Conservation (phyloP, 345 rosid species). For the Draba incana region DNA sequence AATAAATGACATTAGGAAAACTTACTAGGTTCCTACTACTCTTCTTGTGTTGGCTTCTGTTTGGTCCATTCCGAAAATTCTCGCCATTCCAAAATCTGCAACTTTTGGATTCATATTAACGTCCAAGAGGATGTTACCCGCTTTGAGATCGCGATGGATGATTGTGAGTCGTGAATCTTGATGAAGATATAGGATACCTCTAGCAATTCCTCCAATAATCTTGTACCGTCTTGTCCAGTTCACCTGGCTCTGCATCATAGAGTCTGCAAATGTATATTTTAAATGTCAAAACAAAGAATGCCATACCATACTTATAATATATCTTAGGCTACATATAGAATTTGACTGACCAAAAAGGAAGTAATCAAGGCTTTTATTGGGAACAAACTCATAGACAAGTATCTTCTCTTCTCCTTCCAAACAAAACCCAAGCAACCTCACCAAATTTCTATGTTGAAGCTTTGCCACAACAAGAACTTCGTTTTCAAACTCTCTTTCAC, state of each 20-base stretch:
- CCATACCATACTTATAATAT: too few relatives aligned
- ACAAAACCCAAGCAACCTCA: too few relatives aligned
- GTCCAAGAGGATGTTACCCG: constrained; percentile 49
- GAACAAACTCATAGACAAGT: background rate
- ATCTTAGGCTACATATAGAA: background rate
- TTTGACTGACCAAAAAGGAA: background rate
- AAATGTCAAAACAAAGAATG: background rate
- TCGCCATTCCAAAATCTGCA: constrained; percentile 53
- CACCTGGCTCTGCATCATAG: constrained; percentile 8
- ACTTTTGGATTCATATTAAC: constrained; percentile 48
- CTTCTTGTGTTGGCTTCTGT: constrained; percentile 44
- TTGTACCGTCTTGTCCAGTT: constrained; percentile 43
- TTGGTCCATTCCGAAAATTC: constrained; percentile 43
- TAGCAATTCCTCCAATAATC: constrained; percentile 50
- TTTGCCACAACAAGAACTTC: too few relatives aligned
- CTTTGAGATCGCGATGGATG: constrained; percentile 51
- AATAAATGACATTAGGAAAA: background rate
- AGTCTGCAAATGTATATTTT: constrained; percentile 26
- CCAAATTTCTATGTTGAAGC: too few relatives aligned
- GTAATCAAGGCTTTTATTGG: background rate
- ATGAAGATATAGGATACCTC: constrained; percentile 48
- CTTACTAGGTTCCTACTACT: constrained; percentile 56
- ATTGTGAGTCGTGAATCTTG: constrained; percentile 50
- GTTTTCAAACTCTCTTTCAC: too few relatives aligned
- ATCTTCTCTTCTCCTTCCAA: too few relatives aligned